Evolutionary conservation across 768 basidiomycete species (phyloP).

Genomic region (Russula virescens): DNA sequence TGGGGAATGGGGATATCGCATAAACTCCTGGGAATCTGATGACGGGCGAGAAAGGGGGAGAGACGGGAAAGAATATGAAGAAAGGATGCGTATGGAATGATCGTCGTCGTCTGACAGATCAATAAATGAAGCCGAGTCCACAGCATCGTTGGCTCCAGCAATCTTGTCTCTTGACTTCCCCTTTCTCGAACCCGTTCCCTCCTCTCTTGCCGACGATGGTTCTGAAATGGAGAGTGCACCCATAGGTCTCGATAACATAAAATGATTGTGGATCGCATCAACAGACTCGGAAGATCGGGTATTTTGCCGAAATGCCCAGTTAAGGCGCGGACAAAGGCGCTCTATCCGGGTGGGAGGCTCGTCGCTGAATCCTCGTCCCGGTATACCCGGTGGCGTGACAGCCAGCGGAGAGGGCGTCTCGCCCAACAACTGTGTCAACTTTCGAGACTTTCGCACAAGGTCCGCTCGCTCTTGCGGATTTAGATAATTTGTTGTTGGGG

Average conservation of each 20-base stretch:
- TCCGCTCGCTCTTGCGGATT: slow-evolving; percentile 61
- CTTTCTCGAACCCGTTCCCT: slow-evolving; percentile 5
- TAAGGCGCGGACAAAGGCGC: neutral
- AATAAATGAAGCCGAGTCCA: slow-evolving; percentile 44
- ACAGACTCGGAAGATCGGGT: neutral
- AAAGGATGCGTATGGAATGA: slow-evolving; percentile 24
- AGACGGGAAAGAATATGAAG: slow-evolving; percentile 1
- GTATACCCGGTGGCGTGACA: slow-evolving; percentile 10
- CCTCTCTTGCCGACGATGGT: slow-evolving; percentile 2
- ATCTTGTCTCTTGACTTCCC: slow-evolving; percentile 1
- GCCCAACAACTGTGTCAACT: slow-evolving; percentile 78
- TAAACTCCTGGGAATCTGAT: slow-evolving; percentile 40
- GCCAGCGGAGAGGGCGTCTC: slow-evolving; percentile 40
- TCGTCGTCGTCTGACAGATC: slow-evolving; percentile 64
- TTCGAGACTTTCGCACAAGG: slow-evolving; percentile 65
- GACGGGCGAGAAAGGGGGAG: slow-evolving; percentile 38
- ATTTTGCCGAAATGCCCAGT: neutral
- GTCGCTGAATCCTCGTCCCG: neutral
- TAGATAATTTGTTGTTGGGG: slow-evolving; percentile 65
- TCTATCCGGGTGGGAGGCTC: neutral
- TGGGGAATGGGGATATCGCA: slow-evolving; percentile 34
- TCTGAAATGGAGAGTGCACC: slow-evolving; percentile 31
- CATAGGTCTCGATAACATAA: slow-evolving; percentile 47
- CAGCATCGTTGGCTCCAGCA: slow-evolving; percentile 12
- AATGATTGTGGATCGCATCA: slow-evolving; percentile 42